Evolutionary conservation across 2,329 filamentous ascomycete genomes (phyloP).

Genomic region (Sclerotinia nivalis): DNA sequence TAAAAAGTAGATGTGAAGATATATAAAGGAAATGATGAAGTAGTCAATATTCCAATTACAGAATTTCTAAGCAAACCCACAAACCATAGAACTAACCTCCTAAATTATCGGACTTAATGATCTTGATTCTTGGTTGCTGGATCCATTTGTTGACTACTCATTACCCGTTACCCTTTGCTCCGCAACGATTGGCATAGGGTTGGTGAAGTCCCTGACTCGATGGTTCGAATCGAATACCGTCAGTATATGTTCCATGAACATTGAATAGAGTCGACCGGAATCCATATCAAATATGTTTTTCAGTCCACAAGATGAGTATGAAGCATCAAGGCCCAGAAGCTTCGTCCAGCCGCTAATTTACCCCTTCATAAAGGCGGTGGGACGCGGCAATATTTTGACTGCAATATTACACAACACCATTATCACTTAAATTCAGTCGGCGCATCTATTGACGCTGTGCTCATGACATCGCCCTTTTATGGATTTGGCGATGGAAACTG

Average conservation of each 20-base stretch:
- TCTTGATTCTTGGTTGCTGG: background rate
- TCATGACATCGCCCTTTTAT: background rate
- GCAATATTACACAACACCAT: background rate
- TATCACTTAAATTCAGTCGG: background rate
- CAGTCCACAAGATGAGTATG: no score
- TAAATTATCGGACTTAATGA: background rate
- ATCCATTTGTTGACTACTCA: background rate
- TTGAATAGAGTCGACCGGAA: background rate
- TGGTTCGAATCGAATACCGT: background rate
- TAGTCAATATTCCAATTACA: background rate
- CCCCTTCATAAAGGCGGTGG: conserved; percentile 1
- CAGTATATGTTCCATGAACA: background rate
- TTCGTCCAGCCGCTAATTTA: background rate
- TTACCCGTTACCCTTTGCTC: background rate
- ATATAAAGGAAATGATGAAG: background rate
- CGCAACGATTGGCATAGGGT: background rate
- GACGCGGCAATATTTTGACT: background rate
- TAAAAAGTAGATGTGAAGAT: background rate
- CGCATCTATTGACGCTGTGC: background rate
- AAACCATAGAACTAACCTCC: no score
- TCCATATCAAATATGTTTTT: background rate
- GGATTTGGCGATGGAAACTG: background rate
- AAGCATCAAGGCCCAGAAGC: background rate
- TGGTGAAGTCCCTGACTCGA: background rate
- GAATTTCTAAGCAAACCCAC: background rate